Evolutionary conservation across 1,139 yeast species (phyloP), one percentile per base, ranked within the genome.

Genomic region (Kurtzmaniella quercitrusa): DNA sequence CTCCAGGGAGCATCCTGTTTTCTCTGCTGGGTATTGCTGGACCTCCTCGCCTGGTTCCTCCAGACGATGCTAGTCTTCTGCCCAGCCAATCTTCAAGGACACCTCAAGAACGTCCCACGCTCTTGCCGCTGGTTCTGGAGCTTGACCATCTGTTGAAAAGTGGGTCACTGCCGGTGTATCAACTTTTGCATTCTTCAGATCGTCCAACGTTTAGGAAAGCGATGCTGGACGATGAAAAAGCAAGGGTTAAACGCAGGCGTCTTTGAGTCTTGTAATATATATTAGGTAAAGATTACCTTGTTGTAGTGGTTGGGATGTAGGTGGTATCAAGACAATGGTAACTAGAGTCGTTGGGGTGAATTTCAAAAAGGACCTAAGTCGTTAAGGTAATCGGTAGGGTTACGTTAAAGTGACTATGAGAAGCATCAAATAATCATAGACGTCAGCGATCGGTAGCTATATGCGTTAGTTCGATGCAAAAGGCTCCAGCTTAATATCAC

Each of bases 111-210:
- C 37, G 45, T 15, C 53, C 49, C 21, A 55, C 54, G 19, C 59
- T 54, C 40, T 53, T 66, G 18, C 73, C 73, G 1, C 63, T 68
- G 19, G 71, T 69, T 25, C 63, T 64, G 42, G 75, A 70, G 49
- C 58, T 69, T 39, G 73, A 67, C 44, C 65, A 63, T 44, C 59
- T 65, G 25, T 63, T 69, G 44, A 57, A 61, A 31, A 40, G 21
- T 21, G 43, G 40, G 2, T 36, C 44, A 40, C 25, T 49, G 21
- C 46, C 53, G 10, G 48, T 51, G 15, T 51, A 49, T 23, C 44
- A 44, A 16, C 37, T 50, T 15, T 47, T 51, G 37, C 44, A 45
- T 27, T 17, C 37, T 16, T 18, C 31, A 18, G 46, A 43, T 2
- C n/a, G 43, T 8, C 41, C 46, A 5, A 34, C 21, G 2, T 34